phyloP scores from a whole-genome alignment of 129 eudicot genomes.

The Ambrosia trifida region DNA sequence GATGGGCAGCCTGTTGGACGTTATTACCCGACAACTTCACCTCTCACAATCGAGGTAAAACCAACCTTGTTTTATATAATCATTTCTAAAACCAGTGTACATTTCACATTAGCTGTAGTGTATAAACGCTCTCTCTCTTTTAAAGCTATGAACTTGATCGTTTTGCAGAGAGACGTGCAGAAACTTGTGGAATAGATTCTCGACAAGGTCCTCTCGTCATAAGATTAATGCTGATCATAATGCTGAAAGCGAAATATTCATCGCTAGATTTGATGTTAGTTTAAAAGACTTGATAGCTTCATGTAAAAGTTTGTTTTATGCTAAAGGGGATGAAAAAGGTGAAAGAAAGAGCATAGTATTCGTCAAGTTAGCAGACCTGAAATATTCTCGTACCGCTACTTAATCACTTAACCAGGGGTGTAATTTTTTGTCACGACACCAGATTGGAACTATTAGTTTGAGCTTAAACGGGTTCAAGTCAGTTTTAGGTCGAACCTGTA shows the following conservation, averaged over 20 bases:
- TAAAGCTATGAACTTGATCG: constrained; percentile 15
- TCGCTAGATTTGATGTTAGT: not conserved
- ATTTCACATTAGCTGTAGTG: too few species aligned
- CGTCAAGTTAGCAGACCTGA: too few species aligned
- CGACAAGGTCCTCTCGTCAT: not conserved
- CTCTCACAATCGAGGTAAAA: constrained; percentile 80
- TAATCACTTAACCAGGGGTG: too few species aligned
- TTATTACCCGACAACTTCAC: constrained; percentile 91
- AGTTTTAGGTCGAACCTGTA: too few species aligned
- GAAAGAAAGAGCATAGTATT: too few species aligned
- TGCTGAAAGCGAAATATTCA: not conserved
- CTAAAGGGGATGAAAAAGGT: too few species aligned
- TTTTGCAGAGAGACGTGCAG: constrained; percentile 36
- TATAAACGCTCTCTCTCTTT: not conserved
- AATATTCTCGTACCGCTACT: too few species aligned
- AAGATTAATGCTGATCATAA: not conserved
- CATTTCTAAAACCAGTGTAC: not conserved
- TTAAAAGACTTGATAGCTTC: not conserved
- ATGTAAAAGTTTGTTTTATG: not conserved
- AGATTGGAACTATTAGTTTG: too few species aligned
- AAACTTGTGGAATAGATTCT: constrained; percentile 28
- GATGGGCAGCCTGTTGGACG: constrained; percentile 73
- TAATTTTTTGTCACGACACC: too few species aligned
- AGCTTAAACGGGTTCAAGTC: too few species aligned
- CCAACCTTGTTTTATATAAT: not conserved